Percentiles rank a stretch among this genome's conserved stretches.
phyloP scores from a whole-genome alignment of 1,284 basidiomycete genomes.

The Meira nashicola region DNA sequence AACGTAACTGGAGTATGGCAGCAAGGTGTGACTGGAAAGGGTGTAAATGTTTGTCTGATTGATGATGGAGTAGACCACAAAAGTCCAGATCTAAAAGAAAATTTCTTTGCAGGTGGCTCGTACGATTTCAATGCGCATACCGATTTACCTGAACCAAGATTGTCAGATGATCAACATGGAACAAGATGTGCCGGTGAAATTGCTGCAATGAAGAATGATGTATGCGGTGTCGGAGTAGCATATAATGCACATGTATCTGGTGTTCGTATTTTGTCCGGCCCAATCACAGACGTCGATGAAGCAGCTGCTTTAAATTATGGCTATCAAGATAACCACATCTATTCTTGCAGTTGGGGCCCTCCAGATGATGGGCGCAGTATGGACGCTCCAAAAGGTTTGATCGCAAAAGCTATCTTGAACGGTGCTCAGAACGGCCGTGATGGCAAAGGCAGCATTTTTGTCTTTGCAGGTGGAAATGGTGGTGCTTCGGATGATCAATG shows the following conservation, averaged over 20 bases:
- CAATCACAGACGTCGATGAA: slow-evolving; percentile 98
- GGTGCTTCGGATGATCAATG: slow-evolving; percentile 89
- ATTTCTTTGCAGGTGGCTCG: slow-evolving; percentile 85
- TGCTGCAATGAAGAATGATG: slow-evolving; percentile 90
- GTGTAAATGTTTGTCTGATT: slow-evolving; percentile 80
- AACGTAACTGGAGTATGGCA: slow-evolving; percentile 81
- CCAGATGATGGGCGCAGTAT: slow-evolving; percentile 90
- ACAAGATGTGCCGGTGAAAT: slow-evolving; percentile 97
- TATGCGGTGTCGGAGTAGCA: slow-evolving; percentile 91
- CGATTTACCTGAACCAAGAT: slow-evolving; percentile 75
- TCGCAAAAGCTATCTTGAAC: slow-evolving; percentile 89
- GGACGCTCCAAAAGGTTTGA: slow-evolving; percentile 88
- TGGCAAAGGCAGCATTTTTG: slow-evolving; percentile 88
- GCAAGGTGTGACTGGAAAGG: slow-evolving; percentile 76
- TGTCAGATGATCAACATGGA: slow-evolving; percentile 91
- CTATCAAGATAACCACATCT: slow-evolving; percentile 87
- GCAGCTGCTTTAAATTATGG: slow-evolving; percentile 89
- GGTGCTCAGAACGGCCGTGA: slow-evolving; percentile 84
- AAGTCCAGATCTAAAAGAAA: slow-evolving; percentile 77
- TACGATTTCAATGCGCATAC: slow-evolving; percentile 97
- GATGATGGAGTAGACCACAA: slow-evolving; percentile 94
- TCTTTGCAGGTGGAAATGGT: slow-evolving; percentile 97
- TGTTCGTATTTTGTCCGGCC: slow-evolving; percentile 87
- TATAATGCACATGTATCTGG: slow-evolving; percentile 87
- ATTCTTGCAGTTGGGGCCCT: slow-evolving; percentile 96